phyloP scores from a whole-genome alignment of 176 grass and related monocot species.

The Lolium multiflorum region DNA sequence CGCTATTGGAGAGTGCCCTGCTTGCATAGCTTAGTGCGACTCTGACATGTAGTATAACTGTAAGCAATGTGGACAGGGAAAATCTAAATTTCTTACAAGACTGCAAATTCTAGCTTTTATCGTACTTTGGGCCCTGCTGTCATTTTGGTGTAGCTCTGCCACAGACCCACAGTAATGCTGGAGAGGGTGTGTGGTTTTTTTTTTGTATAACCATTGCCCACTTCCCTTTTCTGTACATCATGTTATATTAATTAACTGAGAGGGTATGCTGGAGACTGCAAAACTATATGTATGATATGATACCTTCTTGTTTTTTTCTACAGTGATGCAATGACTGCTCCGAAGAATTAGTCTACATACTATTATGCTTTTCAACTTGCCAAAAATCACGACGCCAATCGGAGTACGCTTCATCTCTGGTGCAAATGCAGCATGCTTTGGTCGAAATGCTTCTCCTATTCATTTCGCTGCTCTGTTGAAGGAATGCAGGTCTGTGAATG shows the following conservation, averaged over 20 bases:
- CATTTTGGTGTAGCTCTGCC: not conserved
- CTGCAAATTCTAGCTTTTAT: not conserved
- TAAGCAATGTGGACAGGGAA: not conserved
- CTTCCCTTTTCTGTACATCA: not conserved
- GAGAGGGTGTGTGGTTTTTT: not conserved
- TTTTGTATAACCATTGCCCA: not conserved
- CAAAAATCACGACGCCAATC: conserved; percentile 26
- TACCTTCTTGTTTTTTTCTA: conserved; percentile 29
- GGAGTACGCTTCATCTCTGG: conserved; percentile 32
- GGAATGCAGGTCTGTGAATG: conserved; percentile 48
- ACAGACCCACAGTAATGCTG: no score
- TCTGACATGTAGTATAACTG: not conserved
- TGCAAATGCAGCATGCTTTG: conserved; percentile 41
- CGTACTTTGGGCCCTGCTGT: not conserved
- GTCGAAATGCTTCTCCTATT: conserved; percentile 25
- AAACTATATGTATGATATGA: conserved; percentile 3
- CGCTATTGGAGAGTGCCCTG: not conserved
- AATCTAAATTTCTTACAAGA: not conserved
- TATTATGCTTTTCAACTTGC: conserved; percentile 46
- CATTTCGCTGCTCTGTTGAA: conserved; percentile 53
- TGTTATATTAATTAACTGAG: no score
- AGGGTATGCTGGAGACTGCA: no score
- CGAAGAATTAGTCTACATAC: conserved; percentile 15
- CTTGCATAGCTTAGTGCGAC: not conserved
- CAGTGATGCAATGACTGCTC: conserved; percentile 43